Conservation (phyloP, 192 early-diverging fungal species). For the Phycomyces blakesleeanus region DNA sequence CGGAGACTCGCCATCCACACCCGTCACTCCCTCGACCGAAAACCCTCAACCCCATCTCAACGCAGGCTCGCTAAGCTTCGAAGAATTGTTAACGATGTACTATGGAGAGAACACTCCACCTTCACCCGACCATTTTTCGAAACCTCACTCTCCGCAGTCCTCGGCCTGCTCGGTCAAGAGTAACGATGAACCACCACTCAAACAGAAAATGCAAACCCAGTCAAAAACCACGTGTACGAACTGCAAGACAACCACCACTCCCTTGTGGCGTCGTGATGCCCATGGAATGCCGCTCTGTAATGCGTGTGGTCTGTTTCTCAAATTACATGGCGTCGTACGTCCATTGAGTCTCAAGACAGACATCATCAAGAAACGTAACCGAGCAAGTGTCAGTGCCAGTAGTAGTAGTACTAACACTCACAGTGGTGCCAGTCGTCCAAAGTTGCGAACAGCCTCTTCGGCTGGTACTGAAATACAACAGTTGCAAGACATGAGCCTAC, state of each 20-base stretch:
- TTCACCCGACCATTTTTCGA: not conserved
- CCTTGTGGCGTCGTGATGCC: conserved; percentile 90
- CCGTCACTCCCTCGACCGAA: not conserved
- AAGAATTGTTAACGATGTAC: conserved; percentile 34
- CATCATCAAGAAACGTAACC: conserved; percentile 89
- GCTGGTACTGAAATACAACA: too few relatives aligned
- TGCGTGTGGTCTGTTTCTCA: conserved; percentile 94
- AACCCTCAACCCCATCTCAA: conserved; percentile 5
- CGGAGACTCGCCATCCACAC: not conserved
- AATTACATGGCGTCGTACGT: conserved; percentile 86
- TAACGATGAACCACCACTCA: not conserved
- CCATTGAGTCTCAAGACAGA: conserved; percentile 89
- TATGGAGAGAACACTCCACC: conserved; percentile 9
- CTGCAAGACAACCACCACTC: conserved; percentile 66
- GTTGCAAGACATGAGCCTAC: too few relatives aligned
- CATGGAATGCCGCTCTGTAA: conserved; percentile 93
- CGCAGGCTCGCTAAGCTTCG: conserved; percentile 30
- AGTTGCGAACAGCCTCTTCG: too few relatives aligned
- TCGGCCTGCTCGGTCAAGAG: not conserved
- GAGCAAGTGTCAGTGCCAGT: conserved; percentile 28
- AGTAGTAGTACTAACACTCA: not conserved
- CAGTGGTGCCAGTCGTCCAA: not conserved
- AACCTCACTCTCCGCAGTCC: not conserved
- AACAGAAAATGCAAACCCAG: not conserved
- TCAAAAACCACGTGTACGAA: conserved; percentile 22